A percentile compares a stretch with the other conserved stretches of the same genome.
These are phyloP conservation scores for Rhynchospora breviuscula DNA, from an alignment of 176 grass and related monocot genomes.

Conservation along the genomic window DNA sequence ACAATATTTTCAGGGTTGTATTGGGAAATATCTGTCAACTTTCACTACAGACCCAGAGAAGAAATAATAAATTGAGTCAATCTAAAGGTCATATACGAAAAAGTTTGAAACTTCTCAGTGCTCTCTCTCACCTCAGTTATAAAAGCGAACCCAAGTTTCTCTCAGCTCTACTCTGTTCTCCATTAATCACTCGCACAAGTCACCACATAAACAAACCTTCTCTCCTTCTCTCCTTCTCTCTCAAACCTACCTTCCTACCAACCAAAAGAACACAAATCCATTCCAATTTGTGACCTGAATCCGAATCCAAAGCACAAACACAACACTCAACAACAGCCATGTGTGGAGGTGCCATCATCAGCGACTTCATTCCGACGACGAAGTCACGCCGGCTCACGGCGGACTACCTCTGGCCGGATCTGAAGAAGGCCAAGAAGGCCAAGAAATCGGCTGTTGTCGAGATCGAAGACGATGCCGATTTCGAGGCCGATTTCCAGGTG, in stretches of 20 bases:
- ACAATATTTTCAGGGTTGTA: too few relatives aligned
- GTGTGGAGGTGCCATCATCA: constrained; percentile 32
- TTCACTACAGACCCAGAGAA: too few relatives aligned
- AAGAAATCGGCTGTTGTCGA: not conserved
- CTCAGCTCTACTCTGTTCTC: not conserved
- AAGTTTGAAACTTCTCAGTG: not conserved
- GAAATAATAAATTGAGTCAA: not conserved
- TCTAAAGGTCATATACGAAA: not conserved
- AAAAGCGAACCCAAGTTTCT: not conserved
- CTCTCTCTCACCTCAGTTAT: not conserved
- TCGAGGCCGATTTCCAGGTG: constrained; percentile 34
- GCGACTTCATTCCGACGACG: constrained; percentile 1
- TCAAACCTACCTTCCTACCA: not conserved
- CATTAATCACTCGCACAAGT: not conserved
- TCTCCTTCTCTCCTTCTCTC: not conserved
- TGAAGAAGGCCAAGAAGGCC: not conserved
- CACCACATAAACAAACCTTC: constrained; percentile 3
- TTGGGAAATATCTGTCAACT: too few relatives aligned
- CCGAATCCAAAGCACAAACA: not conserved
- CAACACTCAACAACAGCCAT: not conserved
- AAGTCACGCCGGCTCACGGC: not conserved
- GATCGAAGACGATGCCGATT: constrained; percentile 3
- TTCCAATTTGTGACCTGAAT: not conserved
- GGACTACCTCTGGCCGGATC: not conserved
- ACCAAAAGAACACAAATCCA: not conserved